Conservation (phyloP, 2,329 filamentous ascomycete species). For the Monosporascus sp. region DNA sequence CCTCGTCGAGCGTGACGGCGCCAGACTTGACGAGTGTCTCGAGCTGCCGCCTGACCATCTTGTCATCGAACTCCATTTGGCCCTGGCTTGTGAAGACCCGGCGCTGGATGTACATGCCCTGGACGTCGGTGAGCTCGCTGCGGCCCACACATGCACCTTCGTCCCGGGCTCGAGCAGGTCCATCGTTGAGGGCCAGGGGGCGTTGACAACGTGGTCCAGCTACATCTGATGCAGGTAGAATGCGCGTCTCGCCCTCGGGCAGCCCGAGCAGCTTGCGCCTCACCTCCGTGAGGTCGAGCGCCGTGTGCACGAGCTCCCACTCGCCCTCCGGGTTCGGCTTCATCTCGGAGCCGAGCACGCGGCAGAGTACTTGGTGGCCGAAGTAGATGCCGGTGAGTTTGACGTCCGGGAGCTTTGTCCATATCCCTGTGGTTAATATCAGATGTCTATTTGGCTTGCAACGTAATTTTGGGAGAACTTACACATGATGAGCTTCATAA, state of each 20-base stretch:
- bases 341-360: slow-evolving; percentile 65
- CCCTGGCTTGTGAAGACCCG: slow-evolving; percentile 70
- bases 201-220: slow-evolving; percentile 58
- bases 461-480: slow-evolving; percentile 2
- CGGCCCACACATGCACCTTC: slow-evolving; percentile 50
- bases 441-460: no score
- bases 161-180: slow-evolving; percentile 37
- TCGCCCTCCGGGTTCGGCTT: slow-evolving; percentile 55
- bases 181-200: slow-evolving; percentile 44
- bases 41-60: slow-evolving; percentile 63
- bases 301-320: slow-evolving; percentile 69
- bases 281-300: slow-evolving; percentile 56
- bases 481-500: slow-evolving; percentile 54
- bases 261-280: slow-evolving; percentile 66
- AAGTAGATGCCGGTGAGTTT: slow-evolving; percentile 72
- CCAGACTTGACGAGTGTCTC: slow-evolving; percentile 50
- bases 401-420: slow-evolving; percentile 44
- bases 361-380: slow-evolving; percentile 72
- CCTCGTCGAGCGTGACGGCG: slow-evolving; percentile 57
- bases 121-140: slow-evolving; percentile 61
- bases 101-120: slow-evolving; percentile 65
- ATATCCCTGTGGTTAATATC: slow-evolving; percentile 35
- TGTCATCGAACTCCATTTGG: slow-evolving; percentile 69
- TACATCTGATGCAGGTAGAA: slow-evolving; percentile 78
- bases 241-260: slow-evolving; percentile 27